phyloP scores from a whole-genome alignment of 163 green algal species.

The Chlorella variabilis region DNA sequence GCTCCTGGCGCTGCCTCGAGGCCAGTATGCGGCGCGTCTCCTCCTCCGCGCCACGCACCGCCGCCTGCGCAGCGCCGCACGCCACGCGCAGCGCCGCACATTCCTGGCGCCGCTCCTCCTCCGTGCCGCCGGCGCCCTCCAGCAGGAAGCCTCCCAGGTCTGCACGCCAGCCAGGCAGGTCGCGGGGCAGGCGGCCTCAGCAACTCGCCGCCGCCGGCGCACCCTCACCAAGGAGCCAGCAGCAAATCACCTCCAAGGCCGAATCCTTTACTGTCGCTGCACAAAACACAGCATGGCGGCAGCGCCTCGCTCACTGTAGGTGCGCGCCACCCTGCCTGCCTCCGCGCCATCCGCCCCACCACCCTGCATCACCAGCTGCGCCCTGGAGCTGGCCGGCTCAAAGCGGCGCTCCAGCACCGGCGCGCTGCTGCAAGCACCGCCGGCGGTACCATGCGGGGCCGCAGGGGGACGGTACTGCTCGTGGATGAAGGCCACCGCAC shows the following conservation, averaged over 20 bases:
- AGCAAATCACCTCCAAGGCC: too few species aligned
- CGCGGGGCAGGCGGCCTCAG: neutral
- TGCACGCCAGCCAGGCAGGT: neutral
- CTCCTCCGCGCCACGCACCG: slow-evolving; percentile 16
- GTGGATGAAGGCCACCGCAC: neutral
- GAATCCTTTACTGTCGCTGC: too few species aligned
- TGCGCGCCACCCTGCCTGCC: neutral
- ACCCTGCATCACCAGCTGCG: neutral
- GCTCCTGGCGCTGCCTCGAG: slow-evolving; percentile 14
- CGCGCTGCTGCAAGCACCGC: neutral
- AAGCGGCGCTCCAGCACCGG: slow-evolving; percentile 3
- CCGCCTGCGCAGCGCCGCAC: neutral
- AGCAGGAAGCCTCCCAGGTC: neutral
- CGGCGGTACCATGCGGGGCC: neutral
- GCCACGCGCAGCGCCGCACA: neutral
- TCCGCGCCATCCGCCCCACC: neutral
- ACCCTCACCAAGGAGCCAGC: too few species aligned
- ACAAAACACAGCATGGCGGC: too few species aligned
- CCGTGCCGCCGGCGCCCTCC: neutral
- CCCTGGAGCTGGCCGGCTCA: neutral
- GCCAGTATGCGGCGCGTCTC: slow-evolving; percentile 1
- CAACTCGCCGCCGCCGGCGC: too few species aligned
- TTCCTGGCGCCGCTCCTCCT: neutral
- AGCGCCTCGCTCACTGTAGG: slow-evolving; percentile 13
- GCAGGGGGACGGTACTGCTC: neutral